Percentiles rank a stretch among this genome's conserved stretches.
Evolutionary conservation across 129 eudicot species (phyloP).

Genomic region (Deinandra increscens): DNA sequence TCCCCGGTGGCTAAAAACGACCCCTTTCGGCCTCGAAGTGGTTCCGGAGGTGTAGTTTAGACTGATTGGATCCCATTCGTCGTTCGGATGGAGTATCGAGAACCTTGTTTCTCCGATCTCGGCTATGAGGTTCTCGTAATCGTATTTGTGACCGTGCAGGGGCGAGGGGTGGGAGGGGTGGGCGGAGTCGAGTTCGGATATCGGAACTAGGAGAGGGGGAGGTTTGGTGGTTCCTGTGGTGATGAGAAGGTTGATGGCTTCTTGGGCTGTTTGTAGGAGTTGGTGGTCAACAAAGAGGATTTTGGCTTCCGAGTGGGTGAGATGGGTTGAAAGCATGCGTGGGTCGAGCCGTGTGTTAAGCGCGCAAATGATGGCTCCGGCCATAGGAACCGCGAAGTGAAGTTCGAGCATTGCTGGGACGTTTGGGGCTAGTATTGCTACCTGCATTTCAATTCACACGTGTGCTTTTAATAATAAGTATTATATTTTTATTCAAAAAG

Average conservation of each 20-base stretch:
- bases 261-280: background rate
- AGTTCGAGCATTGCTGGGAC: slow-evolving; percentile 1
- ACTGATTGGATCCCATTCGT: background rate
- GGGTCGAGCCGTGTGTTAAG: slow-evolving; percentile 2
- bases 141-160: background rate
- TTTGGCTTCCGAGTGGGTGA: background rate
- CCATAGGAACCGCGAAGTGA: slow-evolving; percentile 3
- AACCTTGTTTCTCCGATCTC: background rate
- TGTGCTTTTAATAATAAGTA: too few relatives aligned
- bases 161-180: background rate
- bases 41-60: background rate
- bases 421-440: background rate
- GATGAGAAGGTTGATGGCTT: background rate
- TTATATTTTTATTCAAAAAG: too few relatives aligned
- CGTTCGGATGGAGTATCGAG: background rate
- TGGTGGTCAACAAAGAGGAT: background rate
- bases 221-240: background rate
- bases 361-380: background rate
- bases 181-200: background rate
- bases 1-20: background rate
- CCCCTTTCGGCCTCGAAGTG: background rate
- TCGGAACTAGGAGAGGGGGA: background rate
- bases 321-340: background rate
- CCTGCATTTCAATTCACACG: too few relatives aligned
- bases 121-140: background rate